Conservation (phyloP, 345 rosid species). For the Arabidopsis arenosa region DNA sequence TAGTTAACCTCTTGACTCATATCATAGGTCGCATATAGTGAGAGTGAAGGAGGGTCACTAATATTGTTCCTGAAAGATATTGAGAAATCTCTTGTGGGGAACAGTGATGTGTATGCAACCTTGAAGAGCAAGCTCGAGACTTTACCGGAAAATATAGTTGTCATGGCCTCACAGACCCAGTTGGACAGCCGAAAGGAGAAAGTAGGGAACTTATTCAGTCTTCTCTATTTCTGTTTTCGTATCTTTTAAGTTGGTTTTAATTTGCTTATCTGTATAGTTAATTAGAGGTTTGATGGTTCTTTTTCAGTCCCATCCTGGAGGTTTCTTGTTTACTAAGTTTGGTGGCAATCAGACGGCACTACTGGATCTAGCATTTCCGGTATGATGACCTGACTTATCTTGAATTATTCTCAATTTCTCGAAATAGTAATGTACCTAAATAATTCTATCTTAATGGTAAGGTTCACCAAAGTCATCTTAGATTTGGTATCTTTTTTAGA, state of each 20-base stretch:
- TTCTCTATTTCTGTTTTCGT: constrained; percentile 14
- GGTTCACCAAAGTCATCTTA: not conserved
- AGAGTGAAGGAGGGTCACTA: constrained; percentile 73
- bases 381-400: constrained; percentile 45
- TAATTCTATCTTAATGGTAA: constrained; percentile 4
- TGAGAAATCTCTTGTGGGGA: constrained; percentile 82
- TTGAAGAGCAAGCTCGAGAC: constrained; percentile 80
- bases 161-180: constrained; percentile 90
- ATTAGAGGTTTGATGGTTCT: constrained; percentile 22
- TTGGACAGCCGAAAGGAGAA: constrained; percentile 96
- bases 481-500: constrained; percentile 19
- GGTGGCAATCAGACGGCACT: constrained; percentile 93
- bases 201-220: constrained; percentile 48
- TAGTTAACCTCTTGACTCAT: constrained; percentile 30
- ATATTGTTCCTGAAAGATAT: constrained; percentile 88
- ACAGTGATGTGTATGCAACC: constrained; percentile 67
- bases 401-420: constrained; percentile 9
- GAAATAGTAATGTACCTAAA: not conserved
- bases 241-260: constrained; percentile 16
- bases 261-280: constrained; percentile 17
- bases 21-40: constrained; percentile 69
- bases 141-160: constrained; percentile 75
- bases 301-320: constrained; percentile 89
- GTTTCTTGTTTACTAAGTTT: constrained; percentile 91
- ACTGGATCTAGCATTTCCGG: constrained; percentile 93